phyloP scores from a whole-genome alignment of 371 early-diverging fungal species.

The Circinella minor region DNA sequence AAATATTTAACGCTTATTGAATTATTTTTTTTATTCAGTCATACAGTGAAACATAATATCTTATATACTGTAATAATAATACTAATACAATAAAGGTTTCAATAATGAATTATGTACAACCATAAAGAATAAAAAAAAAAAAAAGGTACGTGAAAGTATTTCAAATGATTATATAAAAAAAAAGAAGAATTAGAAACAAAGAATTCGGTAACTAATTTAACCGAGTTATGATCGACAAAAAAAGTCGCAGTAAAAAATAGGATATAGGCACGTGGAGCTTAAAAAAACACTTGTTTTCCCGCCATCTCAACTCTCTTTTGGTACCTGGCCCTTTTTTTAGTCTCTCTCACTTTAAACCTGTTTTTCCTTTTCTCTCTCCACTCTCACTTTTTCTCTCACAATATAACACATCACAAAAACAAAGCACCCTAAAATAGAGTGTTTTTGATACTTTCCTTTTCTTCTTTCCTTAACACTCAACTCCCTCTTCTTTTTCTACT shows the following conservation, averaged over 20 bases:
- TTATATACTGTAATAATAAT: too few species aligned
- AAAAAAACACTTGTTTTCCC: not conserved
- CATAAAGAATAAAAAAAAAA: too few species aligned
- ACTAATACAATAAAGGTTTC: too few species aligned
- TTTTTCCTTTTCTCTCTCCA: too few species aligned
- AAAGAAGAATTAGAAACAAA: too few species aligned
- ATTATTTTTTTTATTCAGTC: too few species aligned
- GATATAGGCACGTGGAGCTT: conserved; percentile 1
- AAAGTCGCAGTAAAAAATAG: too few species aligned
- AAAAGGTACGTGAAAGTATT: not conserved
- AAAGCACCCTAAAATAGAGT: too few species aligned
- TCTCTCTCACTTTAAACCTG: too few species aligned
- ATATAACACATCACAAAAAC: too few species aligned
- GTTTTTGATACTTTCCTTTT: not conserved
- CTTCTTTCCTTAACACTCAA: not conserved
- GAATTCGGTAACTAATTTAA: not conserved
- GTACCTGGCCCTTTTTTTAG: not conserved
- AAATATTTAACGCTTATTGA: not conserved
- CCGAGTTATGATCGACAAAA: not conserved
- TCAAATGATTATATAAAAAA: not conserved
- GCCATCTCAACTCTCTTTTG: not conserved
- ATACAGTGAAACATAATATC: too few species aligned
- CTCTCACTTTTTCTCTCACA: too few species aligned
- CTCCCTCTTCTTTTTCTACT: not conserved
- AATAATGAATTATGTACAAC: not conserved